Percentiles rank a stretch among this genome's conserved stretches.
Evolutionary conservation across 352 stramenopile species (phyloP).

Genomic region (Pythium utonaiense): DNA sequence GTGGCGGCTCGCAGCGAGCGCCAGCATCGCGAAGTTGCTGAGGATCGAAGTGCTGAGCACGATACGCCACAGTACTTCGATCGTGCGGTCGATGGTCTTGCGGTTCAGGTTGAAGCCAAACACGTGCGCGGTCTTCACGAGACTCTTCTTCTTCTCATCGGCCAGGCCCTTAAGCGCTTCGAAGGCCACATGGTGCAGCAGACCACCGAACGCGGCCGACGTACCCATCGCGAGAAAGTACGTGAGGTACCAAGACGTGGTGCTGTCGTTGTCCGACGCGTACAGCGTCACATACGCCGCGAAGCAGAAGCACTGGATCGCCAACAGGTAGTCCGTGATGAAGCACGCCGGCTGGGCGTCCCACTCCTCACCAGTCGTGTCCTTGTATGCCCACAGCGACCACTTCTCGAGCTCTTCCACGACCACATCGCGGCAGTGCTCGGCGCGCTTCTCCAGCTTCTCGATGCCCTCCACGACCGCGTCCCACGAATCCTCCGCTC

Average conservation of each 20-base stretch:
- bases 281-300: slow-evolving; percentile 79
- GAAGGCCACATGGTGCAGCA: slow-evolving; percentile 82
- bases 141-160: slow-evolving; percentile 65
- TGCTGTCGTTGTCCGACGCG: slow-evolving; percentile 41
- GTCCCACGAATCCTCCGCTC: slow-evolving; percentile 54
- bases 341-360: slow-evolving; percentile 84
- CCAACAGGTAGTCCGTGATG: slow-evolving; percentile 86
- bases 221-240: slow-evolving; percentile 86
- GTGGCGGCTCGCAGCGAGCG: slow-evolving; percentile 71
- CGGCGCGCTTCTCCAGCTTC: slow-evolving; percentile 50
- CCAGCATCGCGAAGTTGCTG: slow-evolving; percentile 83
- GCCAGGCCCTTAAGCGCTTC: slow-evolving; percentile 68
- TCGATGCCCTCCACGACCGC: slow-evolving; percentile 47
- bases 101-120: slow-evolving; percentile 73
- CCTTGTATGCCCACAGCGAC: slow-evolving; percentile 76
- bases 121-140: slow-evolving; percentile 60
- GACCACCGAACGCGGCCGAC: slow-evolving; percentile 65
- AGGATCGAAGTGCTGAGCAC: slow-evolving; percentile 80
- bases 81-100: slow-evolving; percentile 65
- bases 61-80: slow-evolving; percentile 77
- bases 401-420: slow-evolving; percentile 43
- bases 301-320: slow-evolving; percentile 81
- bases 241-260: slow-evolving; percentile 74
- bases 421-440: slow-evolving; percentile 59
- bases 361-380: slow-evolving; percentile 77